Conservation (phyloP, 176 grass and related monocot genomes). For the Cenchrus americanus region DNA sequence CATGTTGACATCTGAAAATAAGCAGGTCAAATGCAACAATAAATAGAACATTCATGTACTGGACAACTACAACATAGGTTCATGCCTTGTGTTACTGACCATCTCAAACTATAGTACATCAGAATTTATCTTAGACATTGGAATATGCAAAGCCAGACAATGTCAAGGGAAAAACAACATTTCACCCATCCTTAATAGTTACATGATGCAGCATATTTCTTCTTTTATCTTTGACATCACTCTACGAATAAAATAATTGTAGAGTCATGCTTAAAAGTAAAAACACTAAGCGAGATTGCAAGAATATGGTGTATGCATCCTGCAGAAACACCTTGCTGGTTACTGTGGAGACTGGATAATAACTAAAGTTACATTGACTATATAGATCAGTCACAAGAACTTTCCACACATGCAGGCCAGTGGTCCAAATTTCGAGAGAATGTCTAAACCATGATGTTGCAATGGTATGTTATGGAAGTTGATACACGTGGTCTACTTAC, state of each 20-base stretch:
- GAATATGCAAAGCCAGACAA: neutral
- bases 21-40: conserved; percentile 25
- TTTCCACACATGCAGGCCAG: neutral
- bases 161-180: neutral
- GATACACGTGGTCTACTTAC: conserved; percentile 29
- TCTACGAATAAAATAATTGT: neutral
- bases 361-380: neutral
- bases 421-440: conserved; percentile 18
- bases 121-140: neutral
- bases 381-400: conserved; percentile 11
- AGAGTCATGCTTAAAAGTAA: neutral
- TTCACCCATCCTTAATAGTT: neutral
- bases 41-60: neutral
- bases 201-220: neutral
- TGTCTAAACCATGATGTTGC: conserved; percentile 3
- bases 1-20: conserved; percentile 52
- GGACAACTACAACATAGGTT: conserved; percentile 6
- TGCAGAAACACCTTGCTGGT: neutral
- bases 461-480: conserved; percentile 27
- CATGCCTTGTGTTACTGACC: neutral
- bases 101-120: conserved; percentile 1
- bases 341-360: neutral
- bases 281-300: neutral
- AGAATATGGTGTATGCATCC: neutral
- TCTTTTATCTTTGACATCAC: neutral